Conservation (phyloP, 306 rosid species). For the Sindora glabra region DNA sequence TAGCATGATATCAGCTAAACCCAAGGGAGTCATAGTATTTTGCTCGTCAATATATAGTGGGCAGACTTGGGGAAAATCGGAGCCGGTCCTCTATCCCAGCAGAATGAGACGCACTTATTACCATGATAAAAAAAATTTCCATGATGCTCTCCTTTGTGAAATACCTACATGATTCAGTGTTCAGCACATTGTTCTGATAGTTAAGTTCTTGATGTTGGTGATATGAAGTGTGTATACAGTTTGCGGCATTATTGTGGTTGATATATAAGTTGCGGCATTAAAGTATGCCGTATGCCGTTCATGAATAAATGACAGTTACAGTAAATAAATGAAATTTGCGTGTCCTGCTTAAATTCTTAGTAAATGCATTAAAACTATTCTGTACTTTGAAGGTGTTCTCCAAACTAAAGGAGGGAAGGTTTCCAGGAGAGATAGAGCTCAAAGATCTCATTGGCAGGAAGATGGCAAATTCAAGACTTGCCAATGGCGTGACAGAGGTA, state of each 20-base stretch:
- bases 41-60: no score
- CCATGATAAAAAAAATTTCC: background rate
- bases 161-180: no score
- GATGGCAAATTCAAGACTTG: conserved; percentile 35
- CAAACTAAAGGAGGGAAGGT: conserved; percentile 63
- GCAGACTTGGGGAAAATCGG: background rate
- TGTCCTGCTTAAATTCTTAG: conserved; percentile 9
- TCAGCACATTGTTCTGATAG: no score
- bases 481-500: conserved; percentile 21
- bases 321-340: background rate
- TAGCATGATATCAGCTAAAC: no score
- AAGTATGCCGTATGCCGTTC: background rate
- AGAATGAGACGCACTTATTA: background rate
- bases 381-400: conserved; percentile 61
- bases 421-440: conserved; percentile 70
- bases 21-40: no score
- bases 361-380: conserved; percentile 12
- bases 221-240: no score
- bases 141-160: background rate
- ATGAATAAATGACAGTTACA: background rate
- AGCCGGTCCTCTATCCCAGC: background rate
- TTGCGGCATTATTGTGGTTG: no score
- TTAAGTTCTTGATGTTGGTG: no score
- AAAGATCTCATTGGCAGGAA: conserved; percentile 37
- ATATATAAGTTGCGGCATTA: no score